These are phyloP conservation scores for Saccharomycopsis fodiens DNA, from an alignment of 805 yeast species.

Conservation along the genomic window DNA sequence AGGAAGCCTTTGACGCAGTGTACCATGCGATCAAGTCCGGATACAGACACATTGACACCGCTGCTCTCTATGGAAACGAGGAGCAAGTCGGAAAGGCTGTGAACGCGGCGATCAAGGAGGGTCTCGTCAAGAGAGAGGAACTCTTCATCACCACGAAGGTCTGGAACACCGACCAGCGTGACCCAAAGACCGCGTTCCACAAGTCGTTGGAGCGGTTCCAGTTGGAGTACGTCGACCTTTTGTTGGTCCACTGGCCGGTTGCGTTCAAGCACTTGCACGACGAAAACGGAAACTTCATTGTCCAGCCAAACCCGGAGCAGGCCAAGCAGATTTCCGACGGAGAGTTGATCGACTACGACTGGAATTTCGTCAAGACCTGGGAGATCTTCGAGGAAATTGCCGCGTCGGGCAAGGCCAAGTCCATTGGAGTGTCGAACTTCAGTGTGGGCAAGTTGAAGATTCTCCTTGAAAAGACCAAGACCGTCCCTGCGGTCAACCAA, in stretches of 20 bases:
- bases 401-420: constrained; percentile 43
- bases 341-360: constrained; percentile 22
- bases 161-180: constrained; percentile 46
- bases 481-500: constrained; percentile 65
- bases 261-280: constrained; percentile 31
- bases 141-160: constrained; percentile 68
- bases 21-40: constrained; percentile 53
- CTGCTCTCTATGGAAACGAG: constrained; percentile 62
- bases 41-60: constrained; percentile 74
- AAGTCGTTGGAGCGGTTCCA: constrained; percentile 55
- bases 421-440: constrained; percentile 74
- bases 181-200: constrained; percentile 46
- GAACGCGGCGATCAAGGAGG: constrained; percentile 39
- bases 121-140: constrained; percentile 47
- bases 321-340: neutral
- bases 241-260: constrained; percentile 80
- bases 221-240: constrained; percentile 70
- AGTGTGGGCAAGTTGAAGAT: constrained; percentile 42
- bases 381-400: constrained; percentile 52
- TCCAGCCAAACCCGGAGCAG: neutral
- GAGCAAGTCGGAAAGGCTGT: constrained; percentile 52
- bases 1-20: constrained; percentile 50
- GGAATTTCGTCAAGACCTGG: constrained; percentile 51
- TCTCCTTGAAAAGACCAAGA: constrained; percentile 39
- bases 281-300: constrained; percentile 24